Evolutionary conservation across 495 filamentous ascomycete species (phyloP).

Genomic region (Parachaetomium inaequale): DNA sequence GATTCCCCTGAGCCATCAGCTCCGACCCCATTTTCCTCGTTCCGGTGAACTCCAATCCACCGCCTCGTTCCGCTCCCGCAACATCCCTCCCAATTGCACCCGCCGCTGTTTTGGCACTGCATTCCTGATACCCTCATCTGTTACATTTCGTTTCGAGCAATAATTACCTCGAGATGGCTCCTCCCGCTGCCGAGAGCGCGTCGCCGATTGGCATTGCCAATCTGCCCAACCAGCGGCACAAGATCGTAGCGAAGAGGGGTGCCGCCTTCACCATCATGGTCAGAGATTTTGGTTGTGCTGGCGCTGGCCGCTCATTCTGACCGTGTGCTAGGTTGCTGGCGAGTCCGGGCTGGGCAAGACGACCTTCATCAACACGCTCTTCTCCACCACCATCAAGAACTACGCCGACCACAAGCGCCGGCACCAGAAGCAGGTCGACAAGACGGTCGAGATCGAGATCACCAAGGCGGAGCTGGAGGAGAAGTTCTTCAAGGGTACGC

Average conservation of each 20-base stretch:
- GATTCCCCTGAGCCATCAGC: constrained; percentile 41
- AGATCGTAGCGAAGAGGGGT: constrained; percentile 98
- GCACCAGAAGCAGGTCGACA: constrained; percentile 98
- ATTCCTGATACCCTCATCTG: constrained; percentile 14
- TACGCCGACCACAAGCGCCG: constrained; percentile 98
- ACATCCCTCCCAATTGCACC: constrained; percentile 21
- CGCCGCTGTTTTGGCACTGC: constrained; percentile 21
- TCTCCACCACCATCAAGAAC: constrained; percentile 99
- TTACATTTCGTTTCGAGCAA: constrained; percentile 14
- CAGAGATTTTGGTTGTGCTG: constrained; percentile 24
- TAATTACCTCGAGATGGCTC: constrained; percentile 58
- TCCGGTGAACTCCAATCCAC: constrained; percentile 25
- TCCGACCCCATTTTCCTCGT: constrained; percentile 21
- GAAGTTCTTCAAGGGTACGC: constrained; percentile 99
- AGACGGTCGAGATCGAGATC: constrained; percentile 99
- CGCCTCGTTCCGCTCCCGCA: constrained; percentile 22
- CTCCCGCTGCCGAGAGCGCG: constrained; percentile 73
- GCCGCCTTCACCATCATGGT: constrained; percentile 99
- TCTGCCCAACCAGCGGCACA: constrained; percentile 96
- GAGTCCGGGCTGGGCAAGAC: constrained; percentile 99
- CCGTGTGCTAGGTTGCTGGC: constrained; percentile 72
- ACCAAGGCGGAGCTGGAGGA: constrained; percentile 99
- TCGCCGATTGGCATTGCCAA: constrained; percentile 99
- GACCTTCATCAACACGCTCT: constrained; percentile 99
- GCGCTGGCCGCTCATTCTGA: neutral